Percentiles rank a stretch among this genome's conserved stretches.
These are phyloP conservation scores for Salix purpurea DNA, from an alignment of 345 rosid genomes.

Conservation along the genomic window DNA sequence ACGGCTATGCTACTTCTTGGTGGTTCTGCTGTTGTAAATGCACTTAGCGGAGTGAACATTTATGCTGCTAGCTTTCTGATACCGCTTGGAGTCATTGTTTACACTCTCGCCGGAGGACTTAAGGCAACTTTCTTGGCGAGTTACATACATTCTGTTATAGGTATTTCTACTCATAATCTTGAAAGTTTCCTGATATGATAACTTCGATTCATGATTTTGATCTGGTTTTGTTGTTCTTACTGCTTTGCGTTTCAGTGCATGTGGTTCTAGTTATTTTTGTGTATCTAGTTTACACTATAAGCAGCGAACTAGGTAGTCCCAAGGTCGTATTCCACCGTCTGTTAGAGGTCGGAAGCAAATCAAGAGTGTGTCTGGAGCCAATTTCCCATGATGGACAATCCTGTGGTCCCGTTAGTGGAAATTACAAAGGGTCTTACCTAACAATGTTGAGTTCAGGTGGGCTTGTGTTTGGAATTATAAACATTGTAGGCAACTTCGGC, in stretches of 20 bases:
- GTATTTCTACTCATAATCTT: conserved; percentile 22
- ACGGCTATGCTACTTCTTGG: conserved; percentile 94
- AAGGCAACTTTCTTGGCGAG: conserved; percentile 95
- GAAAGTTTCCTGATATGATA: neutral
- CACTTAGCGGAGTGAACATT: conserved; percentile 79
- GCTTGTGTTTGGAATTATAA: conserved; percentile 80
- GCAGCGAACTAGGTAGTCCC: conserved; percentile 81
- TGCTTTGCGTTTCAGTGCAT: conserved; percentile 53
- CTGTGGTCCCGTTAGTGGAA: conserved; percentile 69
- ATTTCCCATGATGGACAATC: conserved; percentile 65
- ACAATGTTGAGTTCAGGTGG: conserved; percentile 96
- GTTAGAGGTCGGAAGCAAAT: conserved; percentile 50
- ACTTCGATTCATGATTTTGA: neutral
- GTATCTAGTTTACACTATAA: conserved; percentile 77
- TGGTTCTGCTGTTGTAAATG: conserved; percentile 92
- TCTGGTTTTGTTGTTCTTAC: neutral
- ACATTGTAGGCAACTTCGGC: conserved; percentile 86
- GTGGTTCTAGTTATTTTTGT: conserved; percentile 72
- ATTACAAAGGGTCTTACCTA: conserved; percentile 51
- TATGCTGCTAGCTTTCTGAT: conserved; percentile 89
- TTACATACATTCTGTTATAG: conserved; percentile 85
- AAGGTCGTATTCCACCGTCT: conserved; percentile 48
- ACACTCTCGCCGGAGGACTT: conserved; percentile 91
- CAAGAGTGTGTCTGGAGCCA: conserved; percentile 68
- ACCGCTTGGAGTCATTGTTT: conserved; percentile 83